These are phyloP conservation scores for Hypholoma fasciculare DNA, from an alignment of 768 basidiomycete genomes.

Conservation along the genomic window DNA sequence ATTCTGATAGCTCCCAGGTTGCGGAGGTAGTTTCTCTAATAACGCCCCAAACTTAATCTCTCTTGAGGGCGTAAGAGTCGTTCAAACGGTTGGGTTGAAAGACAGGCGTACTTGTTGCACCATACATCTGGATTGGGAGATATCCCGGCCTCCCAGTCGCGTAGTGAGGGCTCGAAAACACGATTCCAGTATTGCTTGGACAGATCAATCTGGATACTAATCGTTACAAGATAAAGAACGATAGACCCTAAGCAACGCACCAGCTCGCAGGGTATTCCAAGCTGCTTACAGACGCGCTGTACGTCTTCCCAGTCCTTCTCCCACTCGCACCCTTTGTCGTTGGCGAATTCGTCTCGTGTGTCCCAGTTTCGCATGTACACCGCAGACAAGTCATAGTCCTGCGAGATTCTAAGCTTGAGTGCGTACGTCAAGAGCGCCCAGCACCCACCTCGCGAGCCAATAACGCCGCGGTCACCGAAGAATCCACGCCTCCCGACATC, in stretches of 20 bases:
- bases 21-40: slow-evolving; percentile 55
- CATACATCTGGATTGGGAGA: slow-evolving; percentile 94
- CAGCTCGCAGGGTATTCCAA: slow-evolving; percentile 75
- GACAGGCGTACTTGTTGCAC: slow-evolving; percentile 74
- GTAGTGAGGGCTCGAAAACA: slow-evolving; percentile 87
- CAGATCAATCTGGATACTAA: slow-evolving; percentile 68
- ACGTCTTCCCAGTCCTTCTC: slow-evolving; percentile 95
- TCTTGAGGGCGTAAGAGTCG: slow-evolving; percentile 35
- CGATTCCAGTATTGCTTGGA: slow-evolving; percentile 87
- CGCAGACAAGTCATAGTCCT: slow-evolving; percentile 84
- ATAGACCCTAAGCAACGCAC: slow-evolving; percentile 36
- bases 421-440: not conserved
- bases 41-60: slow-evolving; percentile 93
- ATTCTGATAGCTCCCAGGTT: slow-evolving; percentile 20
- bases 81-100: not conserved
- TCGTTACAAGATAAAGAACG: not conserved
- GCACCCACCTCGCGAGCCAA: slow-evolving; percentile 61
- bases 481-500: slow-evolving; percentile 97
- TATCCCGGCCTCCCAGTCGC: slow-evolving; percentile 71
- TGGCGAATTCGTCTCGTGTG: slow-evolving; percentile 75
- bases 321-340: slow-evolving; percentile 91
- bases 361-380: slow-evolving; percentile 99
- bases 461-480: slow-evolving; percentile 82
- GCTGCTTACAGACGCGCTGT: slow-evolving; percentile 68
- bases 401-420: not conserved